Evolutionary conservation across 805 yeast species (phyloP), one percentile per base, ranked within the genome.

Genomic region (Pichia scutulata): DNA sequence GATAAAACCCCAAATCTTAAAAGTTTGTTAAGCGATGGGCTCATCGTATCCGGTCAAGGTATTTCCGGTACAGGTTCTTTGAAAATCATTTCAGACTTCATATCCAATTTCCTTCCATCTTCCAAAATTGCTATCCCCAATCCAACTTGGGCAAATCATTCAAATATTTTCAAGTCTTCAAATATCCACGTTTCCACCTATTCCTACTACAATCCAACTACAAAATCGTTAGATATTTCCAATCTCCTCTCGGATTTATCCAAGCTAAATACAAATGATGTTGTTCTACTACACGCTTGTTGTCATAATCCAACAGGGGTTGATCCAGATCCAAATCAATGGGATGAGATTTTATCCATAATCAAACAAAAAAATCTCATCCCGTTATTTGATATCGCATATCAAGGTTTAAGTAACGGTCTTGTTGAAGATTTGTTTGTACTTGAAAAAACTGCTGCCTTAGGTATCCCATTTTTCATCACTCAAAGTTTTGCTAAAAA

Each of bases 271-370:
- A 70, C 70, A 33, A 87, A 85, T 25, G 73, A 84, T 22, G 77
- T 80, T 48, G 83, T 89, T 22, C 74, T 90, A 50, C 76, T 90
- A 53, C 98, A 90, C 68, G 96, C 96, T 9, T 89, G 97, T 66
- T 93, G 97, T 62, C 97, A 90, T 73, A 92, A 90, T 74, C 98
- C 98, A 49, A 92, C 97, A 19, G 98, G 97, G 56, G 81, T 90
- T 66, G 97, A 90, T 65, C 93, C 95, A 54, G 80, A 88, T 18
- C 68, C 70, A 25, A 86, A 80, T 55, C 88, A 90, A 65, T 89
- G 96, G 97, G 74, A 77, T 54, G 69, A 76, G 65, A 86, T 92
- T 39, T 73, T 86, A 60, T 80, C 82, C 45, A 79, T 83, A 33
- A 64, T 86, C 40, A 70, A 77, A 58, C 66, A 72, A 45, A 78